These are phyloP conservation scores for Dovyalis caffra DNA, from an alignment of 345 rosid genomes.

Conservation along the genomic window DNA sequence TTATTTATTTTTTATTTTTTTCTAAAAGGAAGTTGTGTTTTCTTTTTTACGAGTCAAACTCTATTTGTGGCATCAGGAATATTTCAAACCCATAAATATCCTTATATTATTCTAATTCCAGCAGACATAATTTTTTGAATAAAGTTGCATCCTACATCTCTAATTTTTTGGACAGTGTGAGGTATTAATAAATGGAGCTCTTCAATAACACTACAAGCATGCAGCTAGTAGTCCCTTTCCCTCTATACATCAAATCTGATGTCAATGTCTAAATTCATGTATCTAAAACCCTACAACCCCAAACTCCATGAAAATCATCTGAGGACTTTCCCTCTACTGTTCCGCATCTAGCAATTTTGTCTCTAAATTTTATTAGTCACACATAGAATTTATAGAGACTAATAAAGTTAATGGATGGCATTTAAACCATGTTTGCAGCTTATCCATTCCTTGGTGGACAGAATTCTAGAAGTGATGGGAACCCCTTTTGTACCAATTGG, in stretches of 20 bases:
- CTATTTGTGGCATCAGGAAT: not conserved
- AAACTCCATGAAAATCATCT: not conserved
- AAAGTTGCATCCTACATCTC: not conserved
- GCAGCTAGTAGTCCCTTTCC: too few species aligned
- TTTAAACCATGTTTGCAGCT: constrained; percentile 42
- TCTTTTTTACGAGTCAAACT: not conserved
- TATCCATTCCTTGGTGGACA: constrained; percentile 84
- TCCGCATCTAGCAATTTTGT: not conserved
- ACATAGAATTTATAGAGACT: not conserved
- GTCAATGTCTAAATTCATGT: too few species aligned
- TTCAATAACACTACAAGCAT: too few species aligned
- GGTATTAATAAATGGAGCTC: too few species aligned
- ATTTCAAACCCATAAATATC: not conserved
- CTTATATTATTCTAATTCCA: not conserved
- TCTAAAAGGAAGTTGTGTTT: not conserved
- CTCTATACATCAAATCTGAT: too few species aligned
- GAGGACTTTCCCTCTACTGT: not conserved
- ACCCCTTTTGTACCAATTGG: constrained; percentile 57
- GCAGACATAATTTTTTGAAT: not conserved
- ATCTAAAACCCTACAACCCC: not conserved
- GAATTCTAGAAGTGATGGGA: constrained; percentile 86
- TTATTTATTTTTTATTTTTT: too few species aligned
- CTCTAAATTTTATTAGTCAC: not conserved
- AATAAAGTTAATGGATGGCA: not conserved
- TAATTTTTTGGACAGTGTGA: too few species aligned